These are phyloP conservation scores for Anastatica hierochuntica DNA, from an alignment of 345 rosid species.

Conservation along the genomic window DNA sequence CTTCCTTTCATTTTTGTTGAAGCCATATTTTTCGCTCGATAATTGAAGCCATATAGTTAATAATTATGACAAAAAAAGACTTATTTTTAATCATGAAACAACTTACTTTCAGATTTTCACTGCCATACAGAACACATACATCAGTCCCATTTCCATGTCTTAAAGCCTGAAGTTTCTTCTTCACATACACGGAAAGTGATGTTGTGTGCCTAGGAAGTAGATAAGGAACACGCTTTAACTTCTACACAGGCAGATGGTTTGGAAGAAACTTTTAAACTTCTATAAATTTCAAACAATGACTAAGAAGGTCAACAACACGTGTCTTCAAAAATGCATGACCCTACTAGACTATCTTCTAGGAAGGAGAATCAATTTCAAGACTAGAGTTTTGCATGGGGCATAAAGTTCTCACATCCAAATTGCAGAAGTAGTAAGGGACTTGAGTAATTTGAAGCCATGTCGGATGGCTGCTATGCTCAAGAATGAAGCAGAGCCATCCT, in stretches of 20 bases:
- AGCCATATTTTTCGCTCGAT: not conserved
- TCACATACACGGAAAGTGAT: slow-evolving; percentile 54
- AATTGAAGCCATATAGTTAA: not conserved
- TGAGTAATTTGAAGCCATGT: slow-evolving; percentile 72
- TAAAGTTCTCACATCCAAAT: slow-evolving; percentile 55
- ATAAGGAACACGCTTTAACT: slow-evolving; percentile 13
- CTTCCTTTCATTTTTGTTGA: slow-evolving; percentile 3
- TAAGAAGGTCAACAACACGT: not conserved
- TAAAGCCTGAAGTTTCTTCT: slow-evolving; percentile 52
- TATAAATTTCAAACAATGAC: not conserved
- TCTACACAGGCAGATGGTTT: slow-evolving; percentile 8
- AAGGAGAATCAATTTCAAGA: no score
- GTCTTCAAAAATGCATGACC: not conserved
- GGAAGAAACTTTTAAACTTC: slow-evolving; percentile 2
- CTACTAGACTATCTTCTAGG: not conserved
- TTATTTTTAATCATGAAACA: not conserved
- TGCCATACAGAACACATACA: slow-evolving; percentile 62
- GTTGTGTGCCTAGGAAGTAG: slow-evolving; percentile 52
- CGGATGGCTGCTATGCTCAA: slow-evolving; percentile 72
- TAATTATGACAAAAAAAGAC: not conserved
- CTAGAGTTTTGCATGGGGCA: no score
- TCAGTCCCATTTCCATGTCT: slow-evolving; percentile 54
- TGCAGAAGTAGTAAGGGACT: slow-evolving; percentile 55
- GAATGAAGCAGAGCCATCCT: slow-evolving; percentile 88
- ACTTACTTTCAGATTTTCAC: slow-evolving; percentile 41